Evolutionary conservation across 116 monocot genomes (phyloP).

Genomic region (Iris pallida): DNA sequence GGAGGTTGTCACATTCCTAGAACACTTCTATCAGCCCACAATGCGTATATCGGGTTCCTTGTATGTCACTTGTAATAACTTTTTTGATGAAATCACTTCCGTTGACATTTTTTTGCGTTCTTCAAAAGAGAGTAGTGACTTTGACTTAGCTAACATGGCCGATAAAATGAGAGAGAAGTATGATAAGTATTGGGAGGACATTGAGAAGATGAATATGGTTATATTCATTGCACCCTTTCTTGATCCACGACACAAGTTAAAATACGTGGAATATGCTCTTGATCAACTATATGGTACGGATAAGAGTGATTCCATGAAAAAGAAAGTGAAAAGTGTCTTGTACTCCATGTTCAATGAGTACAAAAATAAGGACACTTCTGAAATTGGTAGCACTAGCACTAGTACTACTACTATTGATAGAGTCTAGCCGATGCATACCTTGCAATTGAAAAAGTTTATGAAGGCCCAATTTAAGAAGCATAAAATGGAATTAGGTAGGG

Average conservation of each 20-base stretch:
- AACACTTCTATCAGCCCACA: background rate
- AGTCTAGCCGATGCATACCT: too few species aligned
- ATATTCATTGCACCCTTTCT: background rate
- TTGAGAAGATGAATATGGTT: background rate
- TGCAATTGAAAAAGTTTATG: background rate
- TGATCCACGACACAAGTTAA: background rate
- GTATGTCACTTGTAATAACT: background rate
- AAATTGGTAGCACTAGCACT: too few species aligned
- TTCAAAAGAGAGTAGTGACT: background rate
- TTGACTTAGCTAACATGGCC: background rate
- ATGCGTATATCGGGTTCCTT: background rate
- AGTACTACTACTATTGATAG: too few species aligned
- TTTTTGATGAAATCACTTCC: background rate
- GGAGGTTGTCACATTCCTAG: background rate
- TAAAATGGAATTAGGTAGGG: background rate
- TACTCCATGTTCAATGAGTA: background rate
- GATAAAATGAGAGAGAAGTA: background rate
- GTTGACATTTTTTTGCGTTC: background rate
- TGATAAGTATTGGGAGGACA: slow-evolving; percentile 10
- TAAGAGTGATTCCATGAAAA: too few species aligned
- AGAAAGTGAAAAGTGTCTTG: background rate
- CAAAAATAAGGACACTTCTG: background rate
- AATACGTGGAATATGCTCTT: background rate
- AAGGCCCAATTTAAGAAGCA: background rate
- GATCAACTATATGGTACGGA: background rate